phyloP scores from a whole-genome alignment of 768 basidiomycete species.

The Hebeloma cylindrosporum region DNA sequence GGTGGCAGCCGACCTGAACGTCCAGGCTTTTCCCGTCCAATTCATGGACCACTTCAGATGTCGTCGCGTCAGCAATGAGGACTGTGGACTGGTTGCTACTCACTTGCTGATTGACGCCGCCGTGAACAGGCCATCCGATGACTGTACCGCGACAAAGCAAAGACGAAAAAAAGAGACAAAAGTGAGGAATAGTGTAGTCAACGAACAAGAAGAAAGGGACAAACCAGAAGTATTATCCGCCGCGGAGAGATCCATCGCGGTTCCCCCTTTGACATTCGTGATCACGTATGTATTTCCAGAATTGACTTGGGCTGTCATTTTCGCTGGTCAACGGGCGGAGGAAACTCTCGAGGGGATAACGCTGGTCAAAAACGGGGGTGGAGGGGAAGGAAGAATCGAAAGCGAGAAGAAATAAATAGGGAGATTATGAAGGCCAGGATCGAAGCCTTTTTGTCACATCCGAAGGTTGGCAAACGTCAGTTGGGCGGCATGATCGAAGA shows the following conservation, averaged over 20 bases:
- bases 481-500: background rate
- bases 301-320: constrained; percentile 31
- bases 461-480: constrained; percentile 1
- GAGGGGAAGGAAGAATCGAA: constrained; percentile 1
- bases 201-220: no score
- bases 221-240: constrained; percentile 46
- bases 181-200: background rate
- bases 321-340: background rate
- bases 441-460: constrained; percentile 13
- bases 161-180: background rate
- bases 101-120: constrained; percentile 51
- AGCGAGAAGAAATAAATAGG: background rate
- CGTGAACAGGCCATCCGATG: constrained; percentile 46
- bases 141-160: constrained; percentile 29
- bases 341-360: background rate
- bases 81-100: constrained; percentile 1
- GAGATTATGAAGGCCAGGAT: background rate
- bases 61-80: background rate
- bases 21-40: constrained; percentile 38
- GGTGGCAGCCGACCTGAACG: constrained; percentile 41
- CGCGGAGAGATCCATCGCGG: constrained; percentile 56
- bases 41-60: constrained; percentile 47
- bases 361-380: no score
- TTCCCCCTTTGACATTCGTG: constrained; percentile 51
- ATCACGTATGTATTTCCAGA: constrained; percentile 45